Conservation (phyloP, 2,329 filamentous ascomycete genomes). For the Sporothrix brunneoviolacea region DNA sequence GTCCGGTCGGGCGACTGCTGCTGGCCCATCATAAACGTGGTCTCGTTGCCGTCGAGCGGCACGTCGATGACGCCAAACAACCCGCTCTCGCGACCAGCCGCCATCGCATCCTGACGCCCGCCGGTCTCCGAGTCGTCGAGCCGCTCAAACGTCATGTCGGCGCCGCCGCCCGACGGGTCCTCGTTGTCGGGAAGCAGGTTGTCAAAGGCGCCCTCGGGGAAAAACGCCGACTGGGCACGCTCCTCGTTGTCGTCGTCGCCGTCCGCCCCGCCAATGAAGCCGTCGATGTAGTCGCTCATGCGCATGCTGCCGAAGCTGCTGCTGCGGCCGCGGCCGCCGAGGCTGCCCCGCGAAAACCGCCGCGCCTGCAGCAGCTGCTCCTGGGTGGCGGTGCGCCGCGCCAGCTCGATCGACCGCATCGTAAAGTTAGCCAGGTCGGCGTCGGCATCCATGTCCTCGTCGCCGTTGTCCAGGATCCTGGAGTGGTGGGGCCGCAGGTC, state of each 20-base stretch:
- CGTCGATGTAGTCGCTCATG: slow-evolving; percentile 45
- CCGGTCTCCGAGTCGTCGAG: slow-evolving; percentile 18
- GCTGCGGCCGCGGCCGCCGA: slow-evolving; percentile 45
- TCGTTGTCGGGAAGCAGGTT: slow-evolving; percentile 34
- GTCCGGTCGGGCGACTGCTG: slow-evolving; percentile 14
- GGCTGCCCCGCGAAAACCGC: slow-evolving; percentile 44
- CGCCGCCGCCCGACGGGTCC: slow-evolving; percentile 31
- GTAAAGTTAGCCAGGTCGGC: slow-evolving; percentile 48
- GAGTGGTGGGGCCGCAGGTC: slow-evolving; percentile 47
- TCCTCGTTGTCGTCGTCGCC: slow-evolving; percentile 34
- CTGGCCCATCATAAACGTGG: slow-evolving; percentile 34
- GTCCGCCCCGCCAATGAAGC: slow-evolving; percentile 25
- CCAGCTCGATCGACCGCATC: slow-evolving; percentile 52
- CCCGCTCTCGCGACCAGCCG: slow-evolving; percentile 38
- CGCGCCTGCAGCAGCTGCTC: slow-evolving; percentile 27
- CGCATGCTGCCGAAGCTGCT: slow-evolving; percentile 47
- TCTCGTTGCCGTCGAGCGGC: slow-evolving; percentile 42
- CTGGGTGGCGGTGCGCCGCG: slow-evolving; percentile 45
- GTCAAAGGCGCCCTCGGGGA: slow-evolving; percentile 40
- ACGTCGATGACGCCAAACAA: slow-evolving; percentile 47
- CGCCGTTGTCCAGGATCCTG: slow-evolving; percentile 39
- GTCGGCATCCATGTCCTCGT: slow-evolving; percentile 10
- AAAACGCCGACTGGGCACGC: slow-evolving; percentile 45
- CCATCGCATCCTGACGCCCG: slow-evolving; percentile 26
- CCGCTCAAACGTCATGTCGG: slow-evolving; percentile 37